Evolutionary conservation across 371 early-diverging fungal genomes (phyloP), one percentile per base, ranked within the genome.

Genomic region (Nematocida displodere): DNA sequence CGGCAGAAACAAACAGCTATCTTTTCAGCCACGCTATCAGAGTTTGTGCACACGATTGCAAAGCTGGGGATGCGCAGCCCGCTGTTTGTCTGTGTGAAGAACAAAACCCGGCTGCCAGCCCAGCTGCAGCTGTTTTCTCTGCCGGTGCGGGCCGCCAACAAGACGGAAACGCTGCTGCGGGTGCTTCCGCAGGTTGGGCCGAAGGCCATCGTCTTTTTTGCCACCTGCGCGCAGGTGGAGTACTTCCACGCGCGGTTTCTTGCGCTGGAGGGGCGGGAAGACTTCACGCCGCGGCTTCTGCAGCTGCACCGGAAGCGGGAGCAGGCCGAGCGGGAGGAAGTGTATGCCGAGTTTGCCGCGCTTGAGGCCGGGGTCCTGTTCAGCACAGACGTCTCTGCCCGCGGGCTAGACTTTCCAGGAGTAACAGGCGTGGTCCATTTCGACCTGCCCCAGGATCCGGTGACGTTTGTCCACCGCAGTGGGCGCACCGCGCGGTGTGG

Each of bases 401-500:
- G 83, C 37, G 83, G 83, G 22, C 68, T 81, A 47, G 83, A 83
- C 66, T 81, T 83, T 56, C 66, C 59, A 26, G 66, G 59, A 17
- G 65, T 83, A 28, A 71, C 81, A 20, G 42, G 63, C 24, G 80
- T 83, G 24, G 46, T 83, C 2, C 77, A 76, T 44, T 76, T 62
- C 54, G 77, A 64, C 17, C 77, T 56, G 11, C 64, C 65, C 4
- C 55, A 63, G 36, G 95, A 96, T 65, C 93, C 94, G 7, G 91
- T 91, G 80, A 89, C 88, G 13, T 94, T 96, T 80, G 86, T 92
- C 0, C 98, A 97, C 85, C 86, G 98, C n/a, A 93, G 93, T 80
- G 98, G 98, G 4, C 87, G 98, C 67, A 92, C 97, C 0, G 98
- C 92, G 3, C 85, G 98, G 53, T 88, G 89, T 8, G 96, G 95